These are phyloP conservation scores for Capsella rubella DNA, from an alignment of 441 rosid genomes.

Conservation along the genomic window DNA sequence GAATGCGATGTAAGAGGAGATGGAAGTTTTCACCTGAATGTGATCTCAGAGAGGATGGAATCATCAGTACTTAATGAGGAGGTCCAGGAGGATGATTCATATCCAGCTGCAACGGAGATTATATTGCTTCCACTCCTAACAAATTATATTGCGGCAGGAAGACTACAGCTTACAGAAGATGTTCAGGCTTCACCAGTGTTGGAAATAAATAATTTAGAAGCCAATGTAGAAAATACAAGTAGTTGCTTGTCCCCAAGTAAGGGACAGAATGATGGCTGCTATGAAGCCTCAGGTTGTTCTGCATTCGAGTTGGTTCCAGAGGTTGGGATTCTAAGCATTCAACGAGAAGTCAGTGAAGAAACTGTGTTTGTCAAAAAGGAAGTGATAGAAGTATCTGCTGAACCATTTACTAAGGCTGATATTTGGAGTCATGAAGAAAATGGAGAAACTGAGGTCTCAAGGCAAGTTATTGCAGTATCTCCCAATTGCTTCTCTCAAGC, in stretches of 20 bases:
- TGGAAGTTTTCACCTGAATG: conserved; percentile 47
- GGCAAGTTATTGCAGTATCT: conserved; percentile 11
- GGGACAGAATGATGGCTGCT: conserved; percentile 28
- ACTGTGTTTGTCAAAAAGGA: conserved; percentile 23
- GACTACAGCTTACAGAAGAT: conserved; percentile 37
- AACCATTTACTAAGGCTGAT: neutral
- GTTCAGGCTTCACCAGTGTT: conserved; percentile 35
- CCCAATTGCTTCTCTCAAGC: conserved; percentile 13
- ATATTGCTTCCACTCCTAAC: conserved; percentile 39
- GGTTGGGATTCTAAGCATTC: conserved; percentile 19
- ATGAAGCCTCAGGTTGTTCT: conserved; percentile 21
- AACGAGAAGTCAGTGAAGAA: conserved; percentile 21
- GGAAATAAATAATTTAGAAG: conserved; percentile 19
- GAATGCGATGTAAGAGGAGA: conserved; percentile 26
- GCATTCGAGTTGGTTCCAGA: conserved; percentile 31
- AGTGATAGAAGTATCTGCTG: conserved; percentile 20
- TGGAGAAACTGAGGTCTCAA: conserved; percentile 31
- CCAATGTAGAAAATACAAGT: conserved; percentile 22
- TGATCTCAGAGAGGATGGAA: conserved; percentile 47
- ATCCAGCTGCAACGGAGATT: conserved; percentile 41
- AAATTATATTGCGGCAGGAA: conserved; percentile 7
- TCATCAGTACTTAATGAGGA: conserved; percentile 45
- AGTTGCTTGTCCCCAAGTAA: conserved; percentile 5
- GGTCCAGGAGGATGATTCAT: conserved; percentile 27
- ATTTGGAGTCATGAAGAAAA: neutral